Base-by-base conservation (phyloP, 805 yeast genomes). In the Debaryomyces maramus region DNA sequence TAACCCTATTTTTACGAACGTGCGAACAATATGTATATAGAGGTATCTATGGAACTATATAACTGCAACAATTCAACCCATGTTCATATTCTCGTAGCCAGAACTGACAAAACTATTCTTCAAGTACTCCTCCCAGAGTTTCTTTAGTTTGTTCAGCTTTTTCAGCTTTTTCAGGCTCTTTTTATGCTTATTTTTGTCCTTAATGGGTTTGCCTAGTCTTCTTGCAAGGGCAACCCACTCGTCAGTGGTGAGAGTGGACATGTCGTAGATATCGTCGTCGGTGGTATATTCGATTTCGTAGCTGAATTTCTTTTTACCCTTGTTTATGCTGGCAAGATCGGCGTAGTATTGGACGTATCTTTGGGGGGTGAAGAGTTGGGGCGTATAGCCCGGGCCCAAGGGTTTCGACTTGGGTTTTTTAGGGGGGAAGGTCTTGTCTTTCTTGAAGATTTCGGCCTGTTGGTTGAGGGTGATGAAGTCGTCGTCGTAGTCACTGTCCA, bases 361-460 rank as follows among this genome's bases (percentile, higher is more conserved):
- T 28, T 76, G 73, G 0, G 96, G 96, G 0, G 91, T 72, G 48
- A 85, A 85, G 22, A 80, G 55, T 63, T 87, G 95, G 2, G 81
- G 77, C 2, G 64, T 61, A 56, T 83, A 86, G 0, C 83, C 96
- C 2, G 96, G 96, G 0, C 96, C 96, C 27, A 82, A 57, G 1
- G 77, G 70, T 15, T 66, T 41, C 10, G 61, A 57, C 2, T 47
- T 50, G 4, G 93, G 91, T 77, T 72, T 83, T 34, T 62, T 66
- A 38, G 67, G 77, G 28, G 73, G 96, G 68, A 66, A 75, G 0
- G 91, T 77, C 40, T 74, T 79, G 59, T 87, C 95, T 38, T 49
- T 46, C 48, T 50, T 53, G 48, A 34, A 31, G 14, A 47, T 42
- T 20, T 21, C 28, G 5, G 15, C 13, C 22, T 16, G 13, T 43